Evolutionary conservation across 176 grass and related monocot genomes (phyloP), one percentile per base, ranked within the genome.

Genomic region (Carex parvula): DNA sequence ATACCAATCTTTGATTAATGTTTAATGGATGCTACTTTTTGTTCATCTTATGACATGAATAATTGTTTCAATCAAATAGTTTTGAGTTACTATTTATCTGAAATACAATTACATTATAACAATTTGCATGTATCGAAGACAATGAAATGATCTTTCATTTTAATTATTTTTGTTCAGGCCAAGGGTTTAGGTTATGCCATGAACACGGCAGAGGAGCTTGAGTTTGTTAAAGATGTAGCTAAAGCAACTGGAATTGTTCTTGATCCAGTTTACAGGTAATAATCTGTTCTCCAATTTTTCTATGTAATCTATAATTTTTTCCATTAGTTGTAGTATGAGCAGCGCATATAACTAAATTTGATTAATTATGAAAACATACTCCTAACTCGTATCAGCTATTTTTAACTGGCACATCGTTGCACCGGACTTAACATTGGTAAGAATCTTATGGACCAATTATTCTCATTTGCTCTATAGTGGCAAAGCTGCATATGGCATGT

Each of bases 121-220:
- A 55, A 55, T 75, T 44, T 75, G 20, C 21, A 53, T 15, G 17
- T 21, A 70, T 21, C 0, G 10, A 65, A 10, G 44, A 65, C 24
- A 22, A 50, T 60, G 44, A 70, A 32, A 12, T 57, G 6, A 58
- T n/a, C 32, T 77, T 76, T 35, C 15, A 56, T 83, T 21, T 58
- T 66, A 65, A 53, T 66, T 85, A 48, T 83, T 42, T 29, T 56
- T 84, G 88, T 37, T 79, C 85, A 99, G 93, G 96, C 88, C 70
- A 99, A 99, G 76, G 93, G 93, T 70, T 89, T 99, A 93, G 96
- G 96, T 79, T 99, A 99, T 64, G 93, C 96, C 76, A 90, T 95
- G 86, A 99, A 95, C 85, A 99, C 89, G 79, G 66, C 84, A 2
- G 89, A 95, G 84, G 96, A 99, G 86, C 93, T 99, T 89, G 88